Base-by-base conservation (phyloP, 345 rosid genomes). In the Eucalyptus viminalis region DNA sequence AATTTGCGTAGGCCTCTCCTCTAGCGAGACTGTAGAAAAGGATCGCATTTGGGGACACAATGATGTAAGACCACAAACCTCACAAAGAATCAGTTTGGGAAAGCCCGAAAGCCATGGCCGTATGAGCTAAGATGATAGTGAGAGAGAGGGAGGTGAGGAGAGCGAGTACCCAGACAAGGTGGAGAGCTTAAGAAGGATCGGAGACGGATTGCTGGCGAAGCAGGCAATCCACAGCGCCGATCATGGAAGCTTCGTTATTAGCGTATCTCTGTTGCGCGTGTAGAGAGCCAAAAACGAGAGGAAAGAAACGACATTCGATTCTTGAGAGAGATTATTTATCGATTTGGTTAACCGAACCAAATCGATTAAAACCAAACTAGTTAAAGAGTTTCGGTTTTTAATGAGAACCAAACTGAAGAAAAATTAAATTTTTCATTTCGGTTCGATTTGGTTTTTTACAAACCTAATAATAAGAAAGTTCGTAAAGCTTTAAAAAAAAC, bases 1-100 rank as follows among this genome's bases (percentile, higher is more conserved):
- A 17, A 51, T 90, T 90, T 95, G 90, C 44, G 93, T 89, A 49
- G 94, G 96, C 89, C 93, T 91, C 80, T 86, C 88, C 88, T 47
- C 98, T 90, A 86, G 94, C 89, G 90, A 80, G 91, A 93, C 98
- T 93, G 91, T 91, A 94, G 87, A 94, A 87, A 91, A 96, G 92
- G 24, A 93, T 89, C 89, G 92, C 94, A 37, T 92, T 87, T 83
- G 94, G 93, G 69, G 90, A 92, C 92, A 94, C 92, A 14, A 93
- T 88, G 80, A 86, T 91, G 97, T 97, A 87, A 86, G 88, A 27
- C 5, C 53, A 87, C 50, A 54, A 89, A 49, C 58, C 6, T 47
- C 43, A 51, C 34, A 80, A 76, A 80, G 62, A 85, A 37, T 17
- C 29, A 69, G 76, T 37, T 37, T 11, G 22, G 19, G 58, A 88